phyloP scores from a whole-genome alignment of 495 filamentous ascomycete genomes.

The Aspergillus funiculosus region DNA sequence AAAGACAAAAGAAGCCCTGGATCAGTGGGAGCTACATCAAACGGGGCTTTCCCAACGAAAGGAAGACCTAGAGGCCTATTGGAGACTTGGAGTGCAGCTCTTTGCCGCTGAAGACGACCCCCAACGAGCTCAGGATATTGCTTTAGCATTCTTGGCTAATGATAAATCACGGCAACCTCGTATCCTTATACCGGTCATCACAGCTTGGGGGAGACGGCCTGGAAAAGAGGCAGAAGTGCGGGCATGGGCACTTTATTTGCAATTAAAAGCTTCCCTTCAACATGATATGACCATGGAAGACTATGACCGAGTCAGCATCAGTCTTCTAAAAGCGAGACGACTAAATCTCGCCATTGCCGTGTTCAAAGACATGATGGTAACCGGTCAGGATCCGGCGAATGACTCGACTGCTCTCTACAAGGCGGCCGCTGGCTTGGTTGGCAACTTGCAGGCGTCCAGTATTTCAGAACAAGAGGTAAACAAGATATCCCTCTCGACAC shows the following conservation, averaged over 20 bases:
- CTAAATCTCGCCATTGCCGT: constrained; percentile 61
- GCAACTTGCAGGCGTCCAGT: constrained; percentile 43
- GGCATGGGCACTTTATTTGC: constrained; percentile 63
- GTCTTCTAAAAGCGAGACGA: constrained; percentile 53
- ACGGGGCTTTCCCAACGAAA: constrained; percentile 47
- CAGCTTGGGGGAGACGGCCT: constrained; percentile 30
- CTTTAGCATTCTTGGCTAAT: constrained; percentile 51
- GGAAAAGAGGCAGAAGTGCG: constrained; percentile 42
- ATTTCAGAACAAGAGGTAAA: constrained; percentile 44
- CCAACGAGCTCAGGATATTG: constrained; percentile 58
- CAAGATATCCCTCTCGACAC: constrained; percentile 45
- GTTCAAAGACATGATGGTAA: constrained; percentile 83
- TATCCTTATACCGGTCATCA: constrained; percentile 62
- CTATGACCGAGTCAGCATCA: constrained; percentile 62
- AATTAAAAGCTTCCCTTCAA: constrained; percentile 53
- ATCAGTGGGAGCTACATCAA: constrained; percentile 58
- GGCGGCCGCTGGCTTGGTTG: constrained; percentile 37
- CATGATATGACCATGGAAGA: constrained; percentile 63
- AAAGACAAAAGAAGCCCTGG: constrained; percentile 53
- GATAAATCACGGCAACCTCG: constrained; percentile 47
- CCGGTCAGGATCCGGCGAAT: constrained; percentile 43
- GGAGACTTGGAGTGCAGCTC: constrained; percentile 64
- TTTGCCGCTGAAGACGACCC: constrained; percentile 54
- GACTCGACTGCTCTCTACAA: constrained; percentile 47
- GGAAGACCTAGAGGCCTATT: constrained; percentile 51